Percentiles rank a stretch among this genome's conserved stretches.
These are phyloP conservation scores for Whalleya microplaca DNA, from an alignment of 2,329 filamentous ascomycete genomes.

Conservation along the genomic window DNA sequence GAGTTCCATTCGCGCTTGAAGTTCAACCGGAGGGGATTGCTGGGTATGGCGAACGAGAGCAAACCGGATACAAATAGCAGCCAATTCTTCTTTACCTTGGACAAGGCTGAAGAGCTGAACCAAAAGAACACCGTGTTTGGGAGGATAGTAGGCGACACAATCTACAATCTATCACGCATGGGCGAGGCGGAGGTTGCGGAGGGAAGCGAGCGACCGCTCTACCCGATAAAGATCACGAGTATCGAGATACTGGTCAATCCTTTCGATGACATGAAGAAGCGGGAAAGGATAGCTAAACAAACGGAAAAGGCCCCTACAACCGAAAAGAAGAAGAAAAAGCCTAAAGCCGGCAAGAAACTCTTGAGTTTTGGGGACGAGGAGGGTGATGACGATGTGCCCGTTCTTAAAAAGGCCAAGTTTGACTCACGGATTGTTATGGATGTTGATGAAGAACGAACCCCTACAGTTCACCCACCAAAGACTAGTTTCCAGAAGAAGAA, in stretches of 20 bases:
- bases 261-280: conserved; percentile 79
- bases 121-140: conserved; percentile 95
- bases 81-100: conserved; percentile 96
- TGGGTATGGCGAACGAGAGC: conserved; percentile 96
- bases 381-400: conserved; percentile 59
- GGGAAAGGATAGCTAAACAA: conserved; percentile 59
- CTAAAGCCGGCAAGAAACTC: conserved; percentile 75
- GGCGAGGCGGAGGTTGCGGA: conserved; percentile 83
- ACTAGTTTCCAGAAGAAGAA: conserved; percentile 39
- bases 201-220: conserved; percentile 80
- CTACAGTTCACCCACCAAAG: conserved; percentile 32
- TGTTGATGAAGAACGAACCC: conserved; percentile 46
- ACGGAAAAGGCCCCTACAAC: conserved; percentile 48
- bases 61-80: conserved; percentile 81
- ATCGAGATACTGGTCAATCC: conserved; percentile 81
- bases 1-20: conserved; percentile 92
- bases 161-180: conserved; percentile 95
- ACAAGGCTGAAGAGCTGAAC: conserved; percentile 80
- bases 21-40: conserved; percentile 85
- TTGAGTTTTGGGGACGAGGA: conserved; percentile 79
- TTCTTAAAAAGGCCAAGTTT: conserved; percentile 77
- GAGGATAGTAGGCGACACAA: conserved; percentile 87
- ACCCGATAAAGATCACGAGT: conserved; percentile 76
- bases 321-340: conserved; percentile 67
- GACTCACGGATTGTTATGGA: conserved; percentile 75